phyloP scores from a whole-genome alignment of 805 yeast species.

The Ogataea nitratoaversa region DNA sequence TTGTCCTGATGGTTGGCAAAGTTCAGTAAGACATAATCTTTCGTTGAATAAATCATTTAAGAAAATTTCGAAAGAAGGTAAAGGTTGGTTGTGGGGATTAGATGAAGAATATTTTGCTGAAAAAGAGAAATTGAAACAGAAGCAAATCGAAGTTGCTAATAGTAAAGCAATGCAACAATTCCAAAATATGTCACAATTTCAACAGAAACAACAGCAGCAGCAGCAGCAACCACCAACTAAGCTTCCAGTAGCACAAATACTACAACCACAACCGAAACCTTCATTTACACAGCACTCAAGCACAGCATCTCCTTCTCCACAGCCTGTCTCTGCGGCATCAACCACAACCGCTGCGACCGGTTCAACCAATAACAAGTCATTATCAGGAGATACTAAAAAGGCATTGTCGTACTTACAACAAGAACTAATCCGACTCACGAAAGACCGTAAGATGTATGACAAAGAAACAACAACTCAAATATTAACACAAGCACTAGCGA shows the following conservation, averaged over 20 bases:
- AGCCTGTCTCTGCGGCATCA: conserved; percentile 3
- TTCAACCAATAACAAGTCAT: no score
- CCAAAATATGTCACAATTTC: conserved; percentile 17
- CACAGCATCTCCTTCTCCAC: not conserved
- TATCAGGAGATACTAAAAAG: conserved; percentile 61
- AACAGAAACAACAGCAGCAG: conserved; percentile 22
- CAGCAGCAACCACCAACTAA: conserved; percentile 13
- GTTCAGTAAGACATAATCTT: conserved; percentile 84
- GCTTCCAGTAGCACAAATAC: no score
- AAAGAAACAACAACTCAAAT: conserved; percentile 81
- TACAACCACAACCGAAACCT: not conserved
- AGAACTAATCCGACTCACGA: conserved; percentile 75
- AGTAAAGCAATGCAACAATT: conserved; percentile 19
- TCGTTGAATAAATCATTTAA: conserved; percentile 82
- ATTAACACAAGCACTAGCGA: conserved; percentile 85
- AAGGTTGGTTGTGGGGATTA: conserved; percentile 92
- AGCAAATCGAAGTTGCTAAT: conserved; percentile 56
- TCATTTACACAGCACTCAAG: not conserved
- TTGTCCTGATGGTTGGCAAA: conserved; percentile 98
- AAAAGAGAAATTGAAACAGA: conserved; percentile 64
- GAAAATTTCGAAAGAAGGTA: conserved; percentile 80
- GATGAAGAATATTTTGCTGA: conserved; percentile 84
- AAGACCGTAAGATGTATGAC: conserved; percentile 69
- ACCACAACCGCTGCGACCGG: conserved; percentile 6
- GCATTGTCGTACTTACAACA: conserved; percentile 82